phyloP scores from a whole-genome alignment of 495 filamentous ascomycete genomes.

The Xylona heveae region DNA sequence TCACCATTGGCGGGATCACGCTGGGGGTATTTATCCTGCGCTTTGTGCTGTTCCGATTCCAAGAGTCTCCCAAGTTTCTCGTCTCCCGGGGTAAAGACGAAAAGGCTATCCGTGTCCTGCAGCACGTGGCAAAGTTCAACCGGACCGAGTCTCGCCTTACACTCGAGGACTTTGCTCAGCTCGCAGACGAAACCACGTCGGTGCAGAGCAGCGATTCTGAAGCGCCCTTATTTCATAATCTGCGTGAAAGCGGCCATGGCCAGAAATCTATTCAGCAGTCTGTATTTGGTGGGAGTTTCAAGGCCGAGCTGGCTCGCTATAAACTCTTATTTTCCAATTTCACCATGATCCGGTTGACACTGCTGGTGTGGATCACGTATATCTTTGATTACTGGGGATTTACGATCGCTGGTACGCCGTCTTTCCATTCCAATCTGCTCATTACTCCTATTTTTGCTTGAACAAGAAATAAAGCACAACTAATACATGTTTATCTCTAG shows the following conservation, averaged over 20 bases:
- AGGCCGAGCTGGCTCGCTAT: conserved; percentile 16
- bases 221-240: conserved; percentile 5
- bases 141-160: conserved; percentile 14
- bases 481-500: conserved; percentile 7
- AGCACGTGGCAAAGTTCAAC: conserved; percentile 21
- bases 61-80: conserved; percentile 25
- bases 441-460: not conserved
- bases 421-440: not conserved
- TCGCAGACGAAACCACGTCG: conserved; percentile 11
- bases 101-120: conserved; percentile 19
- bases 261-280: no score
- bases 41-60: conserved; percentile 21
- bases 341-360: conserved; percentile 18
- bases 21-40: conserved; percentile 23
- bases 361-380: conserved; percentile 22
- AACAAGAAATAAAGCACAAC: not conserved
- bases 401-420: conserved; percentile 17
- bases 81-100: conserved; percentile 20
- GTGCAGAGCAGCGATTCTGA: conserved; percentile 14
- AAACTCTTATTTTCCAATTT: conserved; percentile 16
- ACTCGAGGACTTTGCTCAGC: conserved; percentile 13
- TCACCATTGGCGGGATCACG: conserved; percentile 19
- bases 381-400: conserved; percentile 22
- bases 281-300: conserved; percentile 12
- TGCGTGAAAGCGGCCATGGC: conserved; percentile 8